phyloP scores from a whole-genome alignment of 2,329 filamentous ascomycete species.

The Corinectria fuckeliana region DNA sequence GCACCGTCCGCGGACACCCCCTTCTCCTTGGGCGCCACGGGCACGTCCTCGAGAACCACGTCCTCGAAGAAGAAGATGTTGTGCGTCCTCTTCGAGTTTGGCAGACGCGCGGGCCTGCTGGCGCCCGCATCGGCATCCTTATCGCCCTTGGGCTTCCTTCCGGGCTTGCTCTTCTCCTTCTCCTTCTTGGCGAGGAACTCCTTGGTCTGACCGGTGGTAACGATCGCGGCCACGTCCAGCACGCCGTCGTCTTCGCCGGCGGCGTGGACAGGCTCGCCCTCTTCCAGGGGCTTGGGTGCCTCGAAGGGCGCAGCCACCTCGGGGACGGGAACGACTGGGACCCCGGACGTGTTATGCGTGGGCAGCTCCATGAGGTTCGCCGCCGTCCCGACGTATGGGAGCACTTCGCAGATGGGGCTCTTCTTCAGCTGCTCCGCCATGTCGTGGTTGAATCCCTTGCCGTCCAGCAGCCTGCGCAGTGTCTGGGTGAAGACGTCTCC shows the following conservation, averaged over 20 bases:
- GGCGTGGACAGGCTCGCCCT: slow-evolving; percentile 50
- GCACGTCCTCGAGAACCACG: slow-evolving; percentile 61
- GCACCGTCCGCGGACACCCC: slow-evolving; percentile 25
- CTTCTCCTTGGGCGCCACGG: slow-evolving; percentile 42
- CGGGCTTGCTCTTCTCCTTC: slow-evolving; percentile 69
- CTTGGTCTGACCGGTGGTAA: slow-evolving; percentile 79
- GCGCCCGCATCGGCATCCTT: slow-evolving; percentile 60
- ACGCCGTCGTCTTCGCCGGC: slow-evolving; percentile 71
- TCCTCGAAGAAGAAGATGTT: slow-evolving; percentile 80
- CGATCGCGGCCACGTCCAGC: slow-evolving; percentile 83
- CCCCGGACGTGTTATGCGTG: slow-evolving; percentile 47
- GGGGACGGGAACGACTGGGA: slow-evolving; percentile 34
- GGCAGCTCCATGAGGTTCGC: slow-evolving; percentile 57
- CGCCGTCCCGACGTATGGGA: slow-evolving; percentile 59
- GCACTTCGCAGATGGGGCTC: slow-evolving; percentile 70
- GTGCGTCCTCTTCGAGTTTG: slow-evolving; percentile 74
- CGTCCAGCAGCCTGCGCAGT: slow-evolving; percentile 70
- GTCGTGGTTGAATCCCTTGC: slow-evolving; percentile 65
- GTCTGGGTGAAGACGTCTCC: slow-evolving; percentile 85
- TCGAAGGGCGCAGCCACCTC: slow-evolving; percentile 45
- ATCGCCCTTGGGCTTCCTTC: slow-evolving; percentile 55
- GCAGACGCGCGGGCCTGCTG: slow-evolving; percentile 65
- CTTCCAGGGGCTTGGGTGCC: slow-evolving; percentile 47
- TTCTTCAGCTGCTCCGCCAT: slow-evolving; percentile 76
- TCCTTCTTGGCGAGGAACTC: slow-evolving; percentile 86